These are phyloP conservation scores for Tricholoma bakamatsutake DNA, from an alignment of 768 basidiomycete genomes.

Conservation along the genomic window DNA sequence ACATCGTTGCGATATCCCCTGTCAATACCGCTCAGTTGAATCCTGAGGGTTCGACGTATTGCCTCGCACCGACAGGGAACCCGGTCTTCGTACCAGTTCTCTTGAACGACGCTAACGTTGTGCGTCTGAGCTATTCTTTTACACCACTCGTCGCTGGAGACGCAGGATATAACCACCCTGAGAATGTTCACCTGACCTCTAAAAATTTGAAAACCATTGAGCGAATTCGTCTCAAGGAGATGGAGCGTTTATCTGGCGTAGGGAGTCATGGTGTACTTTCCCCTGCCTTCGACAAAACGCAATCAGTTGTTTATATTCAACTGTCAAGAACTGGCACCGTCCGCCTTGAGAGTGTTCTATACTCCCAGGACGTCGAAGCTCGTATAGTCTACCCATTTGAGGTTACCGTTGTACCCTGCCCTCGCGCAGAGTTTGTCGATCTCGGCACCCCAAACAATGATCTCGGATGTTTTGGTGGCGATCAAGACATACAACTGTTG, in stretches of 20 bases:
- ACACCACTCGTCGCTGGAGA: constrained; percentile 48
- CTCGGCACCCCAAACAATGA: constrained; percentile 32
- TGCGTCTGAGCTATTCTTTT: constrained; percentile 65
- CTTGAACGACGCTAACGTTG: constrained; percentile 81
- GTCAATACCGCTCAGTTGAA: constrained; percentile 91
- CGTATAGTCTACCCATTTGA: constrained; percentile 57
- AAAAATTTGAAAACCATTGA: constrained; percentile 68
- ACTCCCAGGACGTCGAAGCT: constrained; percentile 65
- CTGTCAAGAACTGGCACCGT: constrained; percentile 71
- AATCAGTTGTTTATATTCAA: constrained; percentile 67
- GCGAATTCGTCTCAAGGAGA: constrained; percentile 44
- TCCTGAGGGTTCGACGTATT: constrained; percentile 67
- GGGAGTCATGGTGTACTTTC: constrained; percentile 35
- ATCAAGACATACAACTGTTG: constrained; percentile 46
- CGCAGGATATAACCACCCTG: constrained; percentile 38
- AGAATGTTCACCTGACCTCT: constrained; percentile 47
- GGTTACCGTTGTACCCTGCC: constrained; percentile 77
- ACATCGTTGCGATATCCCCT: constrained; percentile 88
- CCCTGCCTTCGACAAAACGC: constrained; percentile 61
- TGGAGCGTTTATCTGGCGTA: constrained; percentile 33
- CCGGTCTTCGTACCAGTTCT: constrained; percentile 73
- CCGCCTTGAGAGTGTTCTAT: constrained; percentile 70
- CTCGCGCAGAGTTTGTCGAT: constrained; percentile 61
- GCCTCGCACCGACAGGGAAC: constrained; percentile 50
- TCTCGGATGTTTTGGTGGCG: constrained; percentile 65